Evolutionary conservation across 495 filamentous ascomycete genomes (phyloP).

Genomic region (Cryomyces minteri): DNA sequence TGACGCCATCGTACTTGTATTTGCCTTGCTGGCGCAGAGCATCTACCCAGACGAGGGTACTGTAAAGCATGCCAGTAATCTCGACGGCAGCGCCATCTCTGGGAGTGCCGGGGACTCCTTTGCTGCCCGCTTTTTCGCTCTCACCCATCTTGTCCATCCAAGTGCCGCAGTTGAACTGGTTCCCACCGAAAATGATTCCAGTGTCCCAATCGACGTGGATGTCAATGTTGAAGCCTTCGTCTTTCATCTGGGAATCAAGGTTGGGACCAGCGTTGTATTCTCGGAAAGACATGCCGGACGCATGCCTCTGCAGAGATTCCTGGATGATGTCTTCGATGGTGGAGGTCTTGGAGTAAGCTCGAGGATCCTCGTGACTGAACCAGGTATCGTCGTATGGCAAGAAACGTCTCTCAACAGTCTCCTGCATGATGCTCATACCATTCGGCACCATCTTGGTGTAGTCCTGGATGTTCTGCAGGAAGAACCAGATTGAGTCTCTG

Average conservation of each 20-base stretch:
- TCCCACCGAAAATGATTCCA: constrained; percentile 86
- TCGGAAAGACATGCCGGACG: constrained; percentile 69
- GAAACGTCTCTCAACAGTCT: constrained; percentile 70
- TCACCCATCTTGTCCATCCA: constrained; percentile 99
- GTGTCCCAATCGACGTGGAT: constrained; percentile 85
- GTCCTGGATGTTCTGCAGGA: constrained; percentile 86
- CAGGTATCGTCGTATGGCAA: constrained; percentile 88
- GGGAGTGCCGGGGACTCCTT: constrained; percentile 90
- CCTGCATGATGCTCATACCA: constrained; percentile 54
- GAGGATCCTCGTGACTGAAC: constrained; percentile 60
- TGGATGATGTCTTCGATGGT: constrained; percentile 79
- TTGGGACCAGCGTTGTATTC: constrained; percentile 84
- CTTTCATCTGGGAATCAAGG: constrained; percentile 85
- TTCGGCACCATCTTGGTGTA: constrained; percentile 71
- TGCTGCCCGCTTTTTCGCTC: constrained; percentile 72
- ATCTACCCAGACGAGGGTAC: constrained; percentile 64
- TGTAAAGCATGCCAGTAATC: constrained; percentile 84
- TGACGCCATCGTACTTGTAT: constrained; percentile 56
- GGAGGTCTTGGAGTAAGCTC: constrained; percentile 69
- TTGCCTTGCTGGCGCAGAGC: constrained; percentile 42
- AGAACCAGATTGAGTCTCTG: constrained; percentile 94
- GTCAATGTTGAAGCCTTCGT: constrained; percentile 79
- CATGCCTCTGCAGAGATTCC: constrained; percentile 83
- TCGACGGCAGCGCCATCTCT: constrained; percentile 91
- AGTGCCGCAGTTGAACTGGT: constrained; percentile 86